Evolutionary conservation across 2,329 filamentous ascomycete genomes (phyloP).

Genomic region (Venturia effusa): DNA sequence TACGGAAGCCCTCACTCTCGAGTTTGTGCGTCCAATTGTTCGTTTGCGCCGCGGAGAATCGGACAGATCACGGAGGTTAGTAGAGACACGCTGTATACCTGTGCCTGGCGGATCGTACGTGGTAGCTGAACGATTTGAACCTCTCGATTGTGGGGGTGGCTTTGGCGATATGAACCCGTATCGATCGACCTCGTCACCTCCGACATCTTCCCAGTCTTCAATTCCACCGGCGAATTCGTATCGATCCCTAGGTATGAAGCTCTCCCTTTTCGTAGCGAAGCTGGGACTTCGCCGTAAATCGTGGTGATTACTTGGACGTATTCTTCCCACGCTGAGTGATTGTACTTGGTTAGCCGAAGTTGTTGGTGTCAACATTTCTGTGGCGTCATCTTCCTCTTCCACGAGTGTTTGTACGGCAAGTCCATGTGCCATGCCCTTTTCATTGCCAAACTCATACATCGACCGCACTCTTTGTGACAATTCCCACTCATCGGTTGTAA

Average conservation of each 20-base stretch:
- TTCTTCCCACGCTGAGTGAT: neutral
- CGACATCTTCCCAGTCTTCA: conserved; percentile 54
- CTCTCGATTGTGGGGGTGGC: conserved; percentile 23
- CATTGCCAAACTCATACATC: conserved; percentile 54
- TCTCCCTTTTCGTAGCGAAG: conserved; percentile 17
- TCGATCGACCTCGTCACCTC: conserved; percentile 48
- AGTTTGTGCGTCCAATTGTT: conserved; percentile 39
- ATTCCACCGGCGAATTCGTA: conserved; percentile 51
- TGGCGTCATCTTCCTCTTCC: conserved; percentile 13
- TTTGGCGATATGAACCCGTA: conserved; percentile 51
- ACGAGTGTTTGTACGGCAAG: conserved; percentile 4
- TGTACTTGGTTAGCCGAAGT: neutral
- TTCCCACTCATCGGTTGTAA: conserved; percentile 54
- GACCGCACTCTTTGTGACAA: conserved; percentile 51
- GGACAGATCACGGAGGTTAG: conserved; percentile 45
- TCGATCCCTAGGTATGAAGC: conserved; percentile 37
- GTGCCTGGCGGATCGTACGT: conserved; percentile 18
- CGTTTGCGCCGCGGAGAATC: conserved; percentile 44
- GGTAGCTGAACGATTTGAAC: conserved; percentile 16
- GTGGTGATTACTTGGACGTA: neutral
- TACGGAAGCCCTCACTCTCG: conserved; percentile 33
- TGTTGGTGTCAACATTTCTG: neutral
- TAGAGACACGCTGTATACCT: conserved; percentile 47
- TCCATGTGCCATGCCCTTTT: conserved; percentile 36
- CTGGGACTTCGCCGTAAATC: conserved; percentile 16